A percentile compares a stretch with the other conserved stretches of the same genome.
These are phyloP conservation scores for Raffaelea arxii DNA, from an alignment of 2,329 filamentous ascomycete genomes.

Conservation along the genomic window DNA sequence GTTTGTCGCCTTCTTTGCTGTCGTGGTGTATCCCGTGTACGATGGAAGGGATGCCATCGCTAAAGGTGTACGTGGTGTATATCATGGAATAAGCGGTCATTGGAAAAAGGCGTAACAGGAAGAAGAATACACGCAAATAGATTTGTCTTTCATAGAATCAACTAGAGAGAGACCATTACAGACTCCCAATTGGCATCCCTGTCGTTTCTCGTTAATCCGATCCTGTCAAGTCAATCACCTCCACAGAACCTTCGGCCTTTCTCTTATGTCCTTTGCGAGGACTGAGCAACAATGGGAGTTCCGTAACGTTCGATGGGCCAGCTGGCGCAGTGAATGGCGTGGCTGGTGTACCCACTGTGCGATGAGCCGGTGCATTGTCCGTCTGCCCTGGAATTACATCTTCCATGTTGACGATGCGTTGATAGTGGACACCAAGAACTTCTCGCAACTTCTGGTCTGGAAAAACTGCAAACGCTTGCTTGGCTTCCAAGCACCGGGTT, in stretches of 20 bases:
- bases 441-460: neutral
- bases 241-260: neutral
- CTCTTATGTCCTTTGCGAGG: neutral
- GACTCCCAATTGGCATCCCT: too few relatives aligned
- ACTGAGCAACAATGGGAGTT: neutral
- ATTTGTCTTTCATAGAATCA: too few relatives aligned
- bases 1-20: conserved; percentile 33
- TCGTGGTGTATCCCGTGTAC: conserved; percentile 36
- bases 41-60: conserved; percentile 23
- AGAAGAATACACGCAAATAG: neutral
- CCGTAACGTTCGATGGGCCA: neutral
- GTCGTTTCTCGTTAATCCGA: too few relatives aligned
- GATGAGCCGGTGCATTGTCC: neutral
- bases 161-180: too few relatives aligned
- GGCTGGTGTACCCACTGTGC: neutral
- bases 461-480: neutral
- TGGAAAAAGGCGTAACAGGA: neutral
- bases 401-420: conserved; percentile 1
- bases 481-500: neutral
- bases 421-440: neutral
- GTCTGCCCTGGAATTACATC: neutral
- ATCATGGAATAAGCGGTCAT: neutral
- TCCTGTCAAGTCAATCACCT: conserved; percentile 2
- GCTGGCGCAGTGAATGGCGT: neutral
- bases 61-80: conserved; percentile 3